These are phyloP conservation scores for Pythium oligandrum DNA, from an alignment of 352 stramenopile species.

Conservation along the genomic window DNA sequence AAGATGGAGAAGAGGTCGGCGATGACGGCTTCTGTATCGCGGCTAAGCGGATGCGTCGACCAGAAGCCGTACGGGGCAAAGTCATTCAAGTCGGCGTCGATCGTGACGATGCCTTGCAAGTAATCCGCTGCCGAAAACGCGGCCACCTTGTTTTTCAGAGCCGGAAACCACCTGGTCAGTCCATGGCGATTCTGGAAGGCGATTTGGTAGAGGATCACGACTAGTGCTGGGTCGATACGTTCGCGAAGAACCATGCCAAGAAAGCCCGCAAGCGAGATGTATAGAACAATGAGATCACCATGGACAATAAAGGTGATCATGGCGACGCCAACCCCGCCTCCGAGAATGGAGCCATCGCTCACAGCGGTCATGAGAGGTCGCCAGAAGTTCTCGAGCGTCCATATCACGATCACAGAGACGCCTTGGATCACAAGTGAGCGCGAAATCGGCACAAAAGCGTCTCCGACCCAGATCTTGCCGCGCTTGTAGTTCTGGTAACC, in stretches of 20 bases:
- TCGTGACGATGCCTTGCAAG: neutral
- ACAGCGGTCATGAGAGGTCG: neutral
- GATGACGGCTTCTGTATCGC: neutral
- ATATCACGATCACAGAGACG: slow-evolving; percentile 9
- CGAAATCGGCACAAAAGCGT: neutral
- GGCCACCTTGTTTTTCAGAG: neutral
- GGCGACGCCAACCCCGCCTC: neutral
- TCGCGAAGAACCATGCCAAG: slow-evolving; percentile 8
- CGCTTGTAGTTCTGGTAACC: neutral
- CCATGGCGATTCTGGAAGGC: slow-evolving; percentile 4
- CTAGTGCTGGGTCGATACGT: slow-evolving; percentile 13
- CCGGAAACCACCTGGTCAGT: slow-evolving; percentile 8
- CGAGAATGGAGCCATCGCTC: slow-evolving; percentile 5
- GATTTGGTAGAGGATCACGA: slow-evolving; percentile 10
- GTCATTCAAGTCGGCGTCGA: neutral
- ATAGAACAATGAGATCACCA: slow-evolving; percentile 11
- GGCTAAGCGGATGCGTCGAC: slow-evolving; percentile 8
- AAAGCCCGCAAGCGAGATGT: slow-evolving; percentile 1
- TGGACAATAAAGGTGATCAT: slow-evolving; percentile 8
- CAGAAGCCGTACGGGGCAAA: slow-evolving; percentile 11
- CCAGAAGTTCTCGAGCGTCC: slow-evolving; percentile 15
- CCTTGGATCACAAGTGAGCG: neutral
- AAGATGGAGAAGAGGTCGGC: slow-evolving; percentile 2
- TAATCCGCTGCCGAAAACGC: neutral
- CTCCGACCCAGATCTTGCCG: slow-evolving; percentile 2